Base-by-base conservation (phyloP, 495 filamentous ascomycete genomes). In the Chaetomium cochliodes region DNA sequence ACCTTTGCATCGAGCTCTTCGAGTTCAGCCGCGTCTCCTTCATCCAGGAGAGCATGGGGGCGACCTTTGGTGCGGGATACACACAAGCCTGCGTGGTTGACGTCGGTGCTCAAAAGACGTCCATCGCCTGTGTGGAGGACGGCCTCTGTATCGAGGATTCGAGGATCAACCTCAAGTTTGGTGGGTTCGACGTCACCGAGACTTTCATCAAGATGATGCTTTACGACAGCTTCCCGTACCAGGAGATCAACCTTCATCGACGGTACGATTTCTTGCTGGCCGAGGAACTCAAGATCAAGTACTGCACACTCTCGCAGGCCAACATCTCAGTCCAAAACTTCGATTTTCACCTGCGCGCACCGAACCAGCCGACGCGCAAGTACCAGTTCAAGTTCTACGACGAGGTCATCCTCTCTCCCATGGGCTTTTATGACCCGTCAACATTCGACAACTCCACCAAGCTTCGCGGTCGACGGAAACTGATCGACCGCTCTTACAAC, bases 171-270 rank as follows among this genome's bases (percentile, higher is more conserved):
- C 80, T 98, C 55, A 98, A 98, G 75, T 96, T 88, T 68, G 94
- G 94, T 54, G 96, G 94, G 2, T 84, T 81, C 56, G 94, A 98
- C 76, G 90, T 97, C 49, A 98, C 96, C 3, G 92, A 96, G 70
- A 90, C 91, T 0, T 96, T 98, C 67, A 82, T 96, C 69, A 94
- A 92, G 75, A 96, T 97, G 92, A 92, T 98, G 92, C 84, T 98
- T 23, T 89, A 90, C 71, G 92, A 96, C 72, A 86, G 92, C 66
- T 97, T 98, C 71, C 93, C 93, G 9, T 98, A 98, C 72, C 80
- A 85, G 37, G 93, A 97, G 18, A 96, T 98, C 74, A 93, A 98
- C 72, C 82, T 98, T 12, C 87, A 87, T 76, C 86, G 92, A 26
- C 82, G 94, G 44, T 93, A 97, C 69, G 94, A 98, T 72, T 98